Base-by-base conservation (phyloP, 2,329 filamentous ascomycete species). In the Plectosphaerella cucumerina region DNA sequence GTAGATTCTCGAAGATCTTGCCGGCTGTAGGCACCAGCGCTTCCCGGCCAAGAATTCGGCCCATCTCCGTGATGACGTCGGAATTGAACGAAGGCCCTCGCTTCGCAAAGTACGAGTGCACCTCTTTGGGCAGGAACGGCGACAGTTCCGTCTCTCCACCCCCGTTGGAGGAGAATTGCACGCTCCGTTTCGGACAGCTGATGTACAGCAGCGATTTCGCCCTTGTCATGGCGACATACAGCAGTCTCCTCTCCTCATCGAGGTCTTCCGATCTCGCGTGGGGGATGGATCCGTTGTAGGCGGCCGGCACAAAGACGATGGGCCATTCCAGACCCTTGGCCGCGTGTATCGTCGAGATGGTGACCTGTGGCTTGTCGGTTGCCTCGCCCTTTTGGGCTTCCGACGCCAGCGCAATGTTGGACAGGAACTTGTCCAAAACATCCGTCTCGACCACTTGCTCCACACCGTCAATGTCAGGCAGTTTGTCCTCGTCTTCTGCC, bases 291-390 rank as follows among this genome's bases (percentile, higher is more conserved):
- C 93, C 94, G 44, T 91, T 84, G 63, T 96, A 96, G 22, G 90
- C 87, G 1, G 89, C 89, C 6, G 94, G 92, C 15, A 97, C 85
- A 65, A 97, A 97, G 1, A 97, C 90, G 2, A 96, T 79, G 0
- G 93, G 93, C 94, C 94, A 99, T 66, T 99, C 93, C 1, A 99
- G 76, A 3, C 93, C 93, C 68, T 99, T 99, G 3, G 93, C 90
- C 1, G 92, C 91, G 65, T 99, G 93, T 11, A 99, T 97, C 0
- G 93, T 99, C 6, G 91, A 97, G 21, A 99, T 90, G 0, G 92
- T 97, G 18, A 97, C 82, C 59, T 89, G 77, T 2, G 81, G 74
- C 48, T 81, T 77, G 20, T 76, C 74, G 3, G 78, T 75, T 3
- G 80, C 76, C 10, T 82, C 77, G 21, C 84, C 80, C 17, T 81